Conservation (phyloP, 441 rosid species). For the Bocquillonia castaneifolia region DNA sequence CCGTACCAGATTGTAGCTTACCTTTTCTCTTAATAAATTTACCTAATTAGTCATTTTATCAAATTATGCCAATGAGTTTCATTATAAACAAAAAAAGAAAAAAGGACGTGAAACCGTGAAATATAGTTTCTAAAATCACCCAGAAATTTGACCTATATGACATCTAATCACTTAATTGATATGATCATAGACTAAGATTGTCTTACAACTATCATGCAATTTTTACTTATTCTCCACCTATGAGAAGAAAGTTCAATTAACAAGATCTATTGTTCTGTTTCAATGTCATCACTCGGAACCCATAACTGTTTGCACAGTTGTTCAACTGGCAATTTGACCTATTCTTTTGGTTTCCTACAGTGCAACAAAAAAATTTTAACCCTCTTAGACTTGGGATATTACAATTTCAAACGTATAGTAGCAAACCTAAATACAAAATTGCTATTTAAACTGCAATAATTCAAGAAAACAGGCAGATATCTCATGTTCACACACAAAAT, state of each 20-base stretch:
- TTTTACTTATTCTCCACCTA: background rate
- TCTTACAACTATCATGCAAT: too few relatives aligned
- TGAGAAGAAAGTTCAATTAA: background rate
- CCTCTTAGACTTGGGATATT: too few relatives aligned
- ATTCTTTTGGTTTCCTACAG: background rate
- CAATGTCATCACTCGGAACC: background rate
- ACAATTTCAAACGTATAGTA: too few relatives aligned
- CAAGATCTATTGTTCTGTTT: background rate
- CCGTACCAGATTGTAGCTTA: background rate
- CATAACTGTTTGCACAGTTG: background rate
- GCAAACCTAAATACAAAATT: too few relatives aligned
- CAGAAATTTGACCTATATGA: background rate
- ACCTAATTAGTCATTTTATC: background rate
- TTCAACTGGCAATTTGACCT: background rate
- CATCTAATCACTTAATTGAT: background rate
- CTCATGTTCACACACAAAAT: background rate
- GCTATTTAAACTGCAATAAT: constrained; percentile 5
- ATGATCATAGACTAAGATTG: too few relatives aligned
- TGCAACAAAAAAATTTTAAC: too few relatives aligned
- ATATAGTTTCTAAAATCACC: background rate
- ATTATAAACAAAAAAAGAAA: background rate
- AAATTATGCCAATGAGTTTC: too few relatives aligned
- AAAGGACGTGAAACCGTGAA: background rate
- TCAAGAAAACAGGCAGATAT: background rate
- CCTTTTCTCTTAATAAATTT: background rate